These are phyloP conservation scores for Colletotrichum sojae DNA, from an alignment of 2,329 filamentous ascomycete genomes.

Conservation along the genomic window DNA sequence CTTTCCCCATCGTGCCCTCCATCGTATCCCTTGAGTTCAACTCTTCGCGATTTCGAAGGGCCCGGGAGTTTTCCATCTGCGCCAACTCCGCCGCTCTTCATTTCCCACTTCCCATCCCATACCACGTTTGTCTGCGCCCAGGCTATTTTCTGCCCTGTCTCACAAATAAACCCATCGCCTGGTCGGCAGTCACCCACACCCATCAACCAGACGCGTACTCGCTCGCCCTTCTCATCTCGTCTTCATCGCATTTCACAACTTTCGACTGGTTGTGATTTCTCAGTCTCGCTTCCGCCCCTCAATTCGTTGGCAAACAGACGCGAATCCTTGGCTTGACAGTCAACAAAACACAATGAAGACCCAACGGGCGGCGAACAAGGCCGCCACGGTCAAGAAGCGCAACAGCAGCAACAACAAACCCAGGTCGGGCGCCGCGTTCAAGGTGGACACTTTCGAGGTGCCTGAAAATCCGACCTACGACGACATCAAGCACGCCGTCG, in stretches of 20 bases:
- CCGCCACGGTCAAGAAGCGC: slow-evolving; percentile 50
- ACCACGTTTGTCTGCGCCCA: slow-evolving; percentile 35
- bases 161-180: slow-evolving; percentile 38
- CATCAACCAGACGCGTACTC: slow-evolving; percentile 37
- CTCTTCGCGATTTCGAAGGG: slow-evolving; percentile 7
- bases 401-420: slow-evolving; percentile 45
- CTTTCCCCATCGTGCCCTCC: slow-evolving; percentile 5
- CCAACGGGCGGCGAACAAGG: slow-evolving; percentile 49
- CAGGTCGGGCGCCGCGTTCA: slow-evolving; percentile 41
- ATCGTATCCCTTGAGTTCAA: background rate
- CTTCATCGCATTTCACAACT: slow-evolving; percentile 21
- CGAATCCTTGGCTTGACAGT: slow-evolving; percentile 31
- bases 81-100: slow-evolving; percentile 38
- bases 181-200: slow-evolving; percentile 30
- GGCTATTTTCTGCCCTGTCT: slow-evolving; percentile 37
- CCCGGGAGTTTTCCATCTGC: slow-evolving; percentile 22
- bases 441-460: slow-evolving; percentile 53
- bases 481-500: slow-evolving; percentile 54
- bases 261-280: background rate
- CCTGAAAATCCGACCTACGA: slow-evolving; percentile 52
- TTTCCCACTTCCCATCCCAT: slow-evolving; percentile 38
- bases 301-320: slow-evolving; percentile 6
- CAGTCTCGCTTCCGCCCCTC: background rate
- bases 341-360: slow-evolving; percentile 50
- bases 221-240: slow-evolving; percentile 21